Percentiles rank a stretch among this genome's conserved stretches.
Evolutionary conservation across 768 basidiomycete species (phyloP).

Genomic region (Boletus coccyginus): DNA sequence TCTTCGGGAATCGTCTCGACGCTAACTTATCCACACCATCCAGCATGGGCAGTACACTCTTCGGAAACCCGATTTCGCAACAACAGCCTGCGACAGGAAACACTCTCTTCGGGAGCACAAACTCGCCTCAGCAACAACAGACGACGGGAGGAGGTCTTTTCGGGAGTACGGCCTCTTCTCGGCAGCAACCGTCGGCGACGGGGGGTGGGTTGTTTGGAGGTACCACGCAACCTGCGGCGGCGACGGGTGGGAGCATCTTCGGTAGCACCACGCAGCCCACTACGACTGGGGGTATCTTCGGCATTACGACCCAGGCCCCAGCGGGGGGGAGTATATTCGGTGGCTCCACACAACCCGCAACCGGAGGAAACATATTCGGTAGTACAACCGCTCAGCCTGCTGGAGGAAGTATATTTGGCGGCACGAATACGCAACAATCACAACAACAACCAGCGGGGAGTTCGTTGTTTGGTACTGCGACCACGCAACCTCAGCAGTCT

Average conservation of each 20-base stretch:
- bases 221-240: constrained; percentile 10
- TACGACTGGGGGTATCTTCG: constrained; percentile 12
- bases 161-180: constrained; percentile 11
- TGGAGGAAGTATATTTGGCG: constrained; percentile 25
- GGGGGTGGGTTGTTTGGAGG: constrained; percentile 18
- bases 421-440: constrained; percentile 14
- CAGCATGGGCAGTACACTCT: constrained; percentile 18
- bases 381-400: constrained; percentile 20
- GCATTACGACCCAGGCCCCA: constrained; percentile 3
- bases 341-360: constrained; percentile 15
- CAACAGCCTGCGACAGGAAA: constrained; percentile 24
- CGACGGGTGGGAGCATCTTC: constrained; percentile 8
- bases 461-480: constrained; percentile 22
- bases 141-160: constrained; percentile 17
- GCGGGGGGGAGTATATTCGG: constrained; percentile 22
- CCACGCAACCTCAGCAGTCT: constrained; percentile 19
- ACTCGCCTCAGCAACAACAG: constrained; percentile 25
- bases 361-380: constrained; percentile 23
- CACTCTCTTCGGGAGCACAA: constrained; percentile 24
- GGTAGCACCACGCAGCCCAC: constrained; percentile 14
- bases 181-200: constrained; percentile 13
- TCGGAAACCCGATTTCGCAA: constrained; percentile 24
- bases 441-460: constrained; percentile 13
- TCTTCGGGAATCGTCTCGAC: too few relatives aligned
- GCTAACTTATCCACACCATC: neutral